phyloP scores from a whole-genome alignment of 2,329 filamentous ascomycete genomes.

The Ilyonectria destructans region DNA sequence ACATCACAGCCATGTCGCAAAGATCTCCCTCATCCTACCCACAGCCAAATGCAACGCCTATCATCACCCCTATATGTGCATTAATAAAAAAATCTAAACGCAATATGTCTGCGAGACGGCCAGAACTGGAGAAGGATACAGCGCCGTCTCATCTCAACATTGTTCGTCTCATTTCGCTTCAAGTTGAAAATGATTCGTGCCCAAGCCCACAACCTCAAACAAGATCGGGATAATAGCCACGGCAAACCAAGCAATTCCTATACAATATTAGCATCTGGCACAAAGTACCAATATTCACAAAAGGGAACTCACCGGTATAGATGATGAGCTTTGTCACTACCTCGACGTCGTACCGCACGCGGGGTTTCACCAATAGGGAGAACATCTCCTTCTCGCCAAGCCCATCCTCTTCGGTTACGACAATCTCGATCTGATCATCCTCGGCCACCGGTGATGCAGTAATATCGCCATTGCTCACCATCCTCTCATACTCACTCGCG shows the following conservation, averaged over 20 bases:
- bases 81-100: conserved; percentile 43
- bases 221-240: conserved; percentile 82
- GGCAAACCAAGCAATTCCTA: conserved; percentile 88
- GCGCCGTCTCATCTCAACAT: conserved; percentile 30
- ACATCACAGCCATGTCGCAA: conserved; percentile 31
- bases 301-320: conserved; percentile 80
- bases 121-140: conserved; percentile 23
- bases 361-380: conserved; percentile 84
- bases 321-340: conserved; percentile 97
- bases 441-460: conserved; percentile 53
- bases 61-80: conserved; percentile 45
- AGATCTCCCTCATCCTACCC: conserved; percentile 20
- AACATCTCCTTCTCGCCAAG: conserved; percentile 86
- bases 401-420: conserved; percentile 63
- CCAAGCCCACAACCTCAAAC: conserved; percentile 75
- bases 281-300: conserved; percentile 9
- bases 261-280: conserved; percentile 18
- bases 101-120: conserved; percentile 30
- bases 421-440: conserved; percentile 54
- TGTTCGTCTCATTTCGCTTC: conserved; percentile 42
- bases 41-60: conserved; percentile 37
- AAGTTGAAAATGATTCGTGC: conserved; percentile 60
- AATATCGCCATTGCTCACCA: conserved; percentile 79
- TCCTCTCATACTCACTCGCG: conserved; percentile 78
- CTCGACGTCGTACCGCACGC: conserved; percentile 98